Percentiles rank a stretch among this genome's conserved stretches.
Conservation (phyloP, 2,329 filamentous ascomycete species). For the Alternaria panax region DNA sequence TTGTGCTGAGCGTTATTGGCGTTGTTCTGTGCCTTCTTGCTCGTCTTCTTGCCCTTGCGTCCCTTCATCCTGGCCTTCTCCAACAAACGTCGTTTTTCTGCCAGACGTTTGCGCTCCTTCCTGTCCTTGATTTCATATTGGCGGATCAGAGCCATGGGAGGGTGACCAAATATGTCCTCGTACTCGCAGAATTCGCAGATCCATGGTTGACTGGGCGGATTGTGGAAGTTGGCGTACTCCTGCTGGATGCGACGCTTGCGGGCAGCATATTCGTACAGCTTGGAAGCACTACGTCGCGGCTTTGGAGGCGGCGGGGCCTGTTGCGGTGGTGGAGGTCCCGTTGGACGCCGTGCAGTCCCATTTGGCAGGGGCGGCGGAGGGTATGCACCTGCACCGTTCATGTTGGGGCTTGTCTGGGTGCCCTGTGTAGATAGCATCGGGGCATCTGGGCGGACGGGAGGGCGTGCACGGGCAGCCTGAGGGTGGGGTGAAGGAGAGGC, state of each 20-base stretch:
- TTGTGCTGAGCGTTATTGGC: constrained; percentile 41
- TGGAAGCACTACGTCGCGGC: constrained; percentile 68
- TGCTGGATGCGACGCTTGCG: constrained; percentile 79
- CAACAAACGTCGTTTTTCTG: constrained; percentile 82
- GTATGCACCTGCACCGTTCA: constrained; percentile 48
- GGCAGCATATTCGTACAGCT: constrained; percentile 77
- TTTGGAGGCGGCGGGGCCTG: constrained; percentile 64
- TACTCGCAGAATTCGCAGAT: constrained; percentile 99
- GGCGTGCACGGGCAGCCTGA: constrained; percentile 35
- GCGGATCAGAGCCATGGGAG: constrained; percentile 82
- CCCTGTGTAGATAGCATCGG: constrained; percentile 60
- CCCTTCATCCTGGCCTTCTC: constrained; percentile 96
- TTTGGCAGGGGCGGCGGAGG: constrained; percentile 32
- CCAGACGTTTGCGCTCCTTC: constrained; percentile 79
- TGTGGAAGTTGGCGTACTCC: constrained; percentile 76
- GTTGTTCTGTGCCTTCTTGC: constrained; percentile 63
- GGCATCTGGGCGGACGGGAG: constrained; percentile 40
- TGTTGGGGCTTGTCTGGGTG: constrained; percentile 64
- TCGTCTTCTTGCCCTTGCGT: constrained; percentile 84
- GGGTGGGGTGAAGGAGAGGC: constrained; percentile 28
- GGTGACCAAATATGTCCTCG: constrained; percentile 89
- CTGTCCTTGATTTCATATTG: constrained; percentile 96
- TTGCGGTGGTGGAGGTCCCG: constrained; percentile 49
- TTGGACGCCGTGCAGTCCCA: constrained; percentile 46
- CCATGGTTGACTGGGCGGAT: constrained; percentile 85